Evolutionary conservation across 495 filamentous ascomycete species (phyloP), one percentile per base, ranked within the genome.

Genomic region (Hypoxylon cercidicola): DNA sequence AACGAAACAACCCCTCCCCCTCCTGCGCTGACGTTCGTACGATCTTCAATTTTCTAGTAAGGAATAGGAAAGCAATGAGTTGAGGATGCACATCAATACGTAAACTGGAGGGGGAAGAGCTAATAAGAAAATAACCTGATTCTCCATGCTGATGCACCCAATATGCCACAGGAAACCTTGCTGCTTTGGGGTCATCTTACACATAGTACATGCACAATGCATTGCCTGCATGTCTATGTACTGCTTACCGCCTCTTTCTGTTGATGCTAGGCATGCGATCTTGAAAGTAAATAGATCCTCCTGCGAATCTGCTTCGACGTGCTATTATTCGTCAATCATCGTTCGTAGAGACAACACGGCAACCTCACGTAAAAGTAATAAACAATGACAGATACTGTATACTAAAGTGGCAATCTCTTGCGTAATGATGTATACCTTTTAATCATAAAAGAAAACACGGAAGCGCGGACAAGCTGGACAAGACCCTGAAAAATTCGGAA

Each of bases 131-230:
- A 41, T 51, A 20, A 53, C 39, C 18, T 43, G 43, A 39, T 54
- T 18, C 40, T 18, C 12, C 21, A 28, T 7, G 25, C 25, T 28
- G 34, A 56, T 56, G 40, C 49, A 55, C 34, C 15, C 39, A 45
- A 35, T 46, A 12, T 55, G 41, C 39, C 40, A 43, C 43, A 64
- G 30, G 43, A 52, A 56, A 51, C 55, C 65, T 65, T 52, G 32
- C 46, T 57, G 41, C 47, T 57, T 62, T 66, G 45, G 56, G 60
- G 67, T 66, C 51, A 21, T 49, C 48, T 49, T 59, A 63, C 40
- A 65, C n/a, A n/a, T n/a, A n/a, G n/a, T n/a, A n/a, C n/a, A n/a
- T 70, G 70, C 70, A 70, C 60, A 65, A 72, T 70, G 70, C 70
- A 60, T 72, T 62, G 60, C 67, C 59, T 63, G 48, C 64, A 68